A percentile compares a stretch with the other conserved stretches of the same genome.
Evolutionary conservation across 257 asterid genomes (phyloP).

Genomic region (Henckelia pumila): DNA sequence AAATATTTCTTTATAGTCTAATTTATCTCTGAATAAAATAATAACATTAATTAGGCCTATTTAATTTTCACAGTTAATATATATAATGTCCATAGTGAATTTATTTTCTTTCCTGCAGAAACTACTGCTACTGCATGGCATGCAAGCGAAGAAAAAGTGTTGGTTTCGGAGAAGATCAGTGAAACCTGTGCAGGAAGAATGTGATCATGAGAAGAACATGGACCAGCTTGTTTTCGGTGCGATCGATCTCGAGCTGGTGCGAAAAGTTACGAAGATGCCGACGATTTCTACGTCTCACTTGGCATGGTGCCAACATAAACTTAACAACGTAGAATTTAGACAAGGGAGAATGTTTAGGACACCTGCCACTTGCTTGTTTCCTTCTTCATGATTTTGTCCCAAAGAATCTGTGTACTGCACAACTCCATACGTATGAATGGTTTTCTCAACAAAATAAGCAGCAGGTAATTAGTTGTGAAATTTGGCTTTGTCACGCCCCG

Average conservation of each 20-base stretch:
- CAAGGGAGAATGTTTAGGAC: conserved; percentile 35
- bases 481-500: no score
- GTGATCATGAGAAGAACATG: conserved; percentile 18
- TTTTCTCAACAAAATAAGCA: no score
- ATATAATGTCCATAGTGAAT: no score
- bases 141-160: conserved; percentile 43
- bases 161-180: conserved; percentile 43
- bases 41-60: no score
- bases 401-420: not conserved
- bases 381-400: conserved; percentile 29
- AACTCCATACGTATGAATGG: not conserved
- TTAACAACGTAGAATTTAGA: conserved; percentile 33
- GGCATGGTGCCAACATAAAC: conserved; percentile 61
- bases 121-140: conserved; percentile 34
- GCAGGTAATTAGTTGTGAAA: no score
- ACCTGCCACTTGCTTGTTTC: conserved; percentile 32
- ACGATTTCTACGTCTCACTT: conserved; percentile 42
- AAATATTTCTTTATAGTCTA: no score
- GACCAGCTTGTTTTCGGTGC: conserved; percentile 30
- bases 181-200: conserved; percentile 21
- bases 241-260: conserved; percentile 52
- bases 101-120: conserved; percentile 30
- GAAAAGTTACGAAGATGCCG: conserved; percentile 40
- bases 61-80: no score
- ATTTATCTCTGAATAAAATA: no score